phyloP scores from a whole-genome alignment of 2,329 filamentous ascomycete species.

The Fusarium agapanthi region DNA sequence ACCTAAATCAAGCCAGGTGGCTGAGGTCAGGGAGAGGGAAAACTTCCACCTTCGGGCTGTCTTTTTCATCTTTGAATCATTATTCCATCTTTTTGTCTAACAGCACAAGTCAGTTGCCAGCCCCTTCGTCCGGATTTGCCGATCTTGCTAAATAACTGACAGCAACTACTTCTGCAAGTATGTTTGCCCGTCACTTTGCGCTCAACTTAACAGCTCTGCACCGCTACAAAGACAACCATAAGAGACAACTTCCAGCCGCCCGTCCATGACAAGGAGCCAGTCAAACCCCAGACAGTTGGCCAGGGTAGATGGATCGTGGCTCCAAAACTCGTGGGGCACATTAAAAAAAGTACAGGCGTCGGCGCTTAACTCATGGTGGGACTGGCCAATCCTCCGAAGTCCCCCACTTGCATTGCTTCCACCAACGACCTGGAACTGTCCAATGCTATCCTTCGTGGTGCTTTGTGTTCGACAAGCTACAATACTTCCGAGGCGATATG shows the following conservation, averaged over 20 bases:
- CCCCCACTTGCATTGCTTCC: slow-evolving; percentile 49
- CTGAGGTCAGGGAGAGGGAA: slow-evolving; percentile 7
- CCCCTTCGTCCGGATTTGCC: background rate
- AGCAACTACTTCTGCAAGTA: slow-evolving; percentile 7
- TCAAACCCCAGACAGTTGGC: slow-evolving; percentile 25
- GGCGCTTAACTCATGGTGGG: slow-evolving; percentile 63
- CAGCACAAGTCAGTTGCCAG: background rate
- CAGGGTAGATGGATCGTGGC: slow-evolving; percentile 39
- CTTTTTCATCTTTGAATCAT: background rate
- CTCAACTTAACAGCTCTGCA: slow-evolving; percentile 17
- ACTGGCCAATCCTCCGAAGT: slow-evolving; percentile 32
- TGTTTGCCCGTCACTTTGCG: slow-evolving; percentile 27
- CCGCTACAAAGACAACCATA: slow-evolving; percentile 15
- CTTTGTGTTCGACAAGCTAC: slow-evolving; percentile 4
- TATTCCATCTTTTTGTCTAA: background rate
- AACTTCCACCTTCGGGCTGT: background rate
- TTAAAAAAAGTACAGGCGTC: slow-evolving; percentile 59
- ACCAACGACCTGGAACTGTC: slow-evolving; percentile 49
- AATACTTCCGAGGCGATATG: background rate
- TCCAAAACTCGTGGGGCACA: slow-evolving; percentile 54
- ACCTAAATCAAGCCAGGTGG: slow-evolving; percentile 1
- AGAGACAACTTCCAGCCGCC: slow-evolving; percentile 33
- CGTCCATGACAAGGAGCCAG: slow-evolving; percentile 23
- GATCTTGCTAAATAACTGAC: background rate
- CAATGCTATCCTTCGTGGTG: slow-evolving; percentile 16